phyloP scores from a whole-genome alignment of 495 filamentous ascomycete genomes.

The Aspergillus sparsus region DNA sequence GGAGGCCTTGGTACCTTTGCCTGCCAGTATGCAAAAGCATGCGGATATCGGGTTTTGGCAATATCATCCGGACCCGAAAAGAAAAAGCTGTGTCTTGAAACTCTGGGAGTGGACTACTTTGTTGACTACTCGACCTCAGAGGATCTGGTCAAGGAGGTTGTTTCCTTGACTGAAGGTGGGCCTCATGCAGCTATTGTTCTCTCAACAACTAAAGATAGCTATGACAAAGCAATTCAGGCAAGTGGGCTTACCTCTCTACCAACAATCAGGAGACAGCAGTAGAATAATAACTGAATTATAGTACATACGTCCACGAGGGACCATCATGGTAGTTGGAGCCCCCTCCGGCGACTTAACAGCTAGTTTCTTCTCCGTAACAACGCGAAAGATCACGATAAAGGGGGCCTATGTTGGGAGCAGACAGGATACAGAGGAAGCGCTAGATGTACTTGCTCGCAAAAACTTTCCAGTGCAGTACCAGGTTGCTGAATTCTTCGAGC shows the following conservation, averaged over 20 bases:
- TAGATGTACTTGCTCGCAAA: slow-evolving; percentile 67
- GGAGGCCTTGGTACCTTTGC: slow-evolving; percentile 79
- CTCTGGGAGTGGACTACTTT: slow-evolving; percentile 34
- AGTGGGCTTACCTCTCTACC: slow-evolving; percentile 25
- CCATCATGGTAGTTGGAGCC: slow-evolving; percentile 72
- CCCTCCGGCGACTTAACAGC: slow-evolving; percentile 70
- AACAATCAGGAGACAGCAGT: not conserved
- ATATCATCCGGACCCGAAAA: slow-evolving; percentile 84
- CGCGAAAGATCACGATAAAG: slow-evolving; percentile 78
- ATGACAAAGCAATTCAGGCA: slow-evolving; percentile 66
- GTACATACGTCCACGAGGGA: slow-evolving; percentile 72
- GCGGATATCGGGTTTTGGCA: slow-evolving; percentile 72
- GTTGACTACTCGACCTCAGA: slow-evolving; percentile 3
- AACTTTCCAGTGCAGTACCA: not conserved
- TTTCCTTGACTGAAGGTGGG: slow-evolving; percentile 65
- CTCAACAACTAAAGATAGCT: slow-evolving; percentile 74
- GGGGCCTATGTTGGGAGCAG: slow-evolving; percentile 81
- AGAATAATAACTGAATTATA: slow-evolving; percentile 22
- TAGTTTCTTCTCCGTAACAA: slow-evolving; percentile 73
- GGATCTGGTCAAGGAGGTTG: slow-evolving; percentile 70
- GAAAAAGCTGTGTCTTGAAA: slow-evolving; percentile 65
- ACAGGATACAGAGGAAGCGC: slow-evolving; percentile 70
- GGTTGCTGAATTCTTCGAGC: not conserved
- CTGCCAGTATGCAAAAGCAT: slow-evolving; percentile 79
- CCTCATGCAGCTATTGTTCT: slow-evolving; percentile 77